Evolutionary conservation across 2,329 filamentous ascomycete species (phyloP).

Genomic region (Lizonia empirigonia): DNA sequence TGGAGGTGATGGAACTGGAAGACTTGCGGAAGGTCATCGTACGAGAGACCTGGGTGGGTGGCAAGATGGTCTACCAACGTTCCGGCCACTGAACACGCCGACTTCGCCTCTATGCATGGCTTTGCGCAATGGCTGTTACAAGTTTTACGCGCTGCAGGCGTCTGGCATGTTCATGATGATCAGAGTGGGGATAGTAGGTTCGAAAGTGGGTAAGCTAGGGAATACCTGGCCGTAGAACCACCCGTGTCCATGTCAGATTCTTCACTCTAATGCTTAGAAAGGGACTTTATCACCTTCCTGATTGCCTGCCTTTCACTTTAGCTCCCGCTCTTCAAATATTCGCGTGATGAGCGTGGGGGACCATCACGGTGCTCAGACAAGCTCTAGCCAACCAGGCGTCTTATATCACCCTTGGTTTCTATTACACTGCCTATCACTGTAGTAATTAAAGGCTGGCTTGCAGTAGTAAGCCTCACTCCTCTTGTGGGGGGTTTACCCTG

Average conservation of each 20-base stretch:
- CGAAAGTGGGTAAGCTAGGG: constrained; percentile 3
- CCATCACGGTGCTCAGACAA: constrained; percentile 15
- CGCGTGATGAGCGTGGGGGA: background rate
- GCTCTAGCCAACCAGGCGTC: background rate
- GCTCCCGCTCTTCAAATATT: background rate
- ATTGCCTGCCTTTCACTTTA: background rate
- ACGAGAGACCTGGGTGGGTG: constrained; percentile 71
- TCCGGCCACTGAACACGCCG: constrained; percentile 9
- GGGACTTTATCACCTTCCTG: background rate
- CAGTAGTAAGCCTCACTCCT: constrained; percentile 1
- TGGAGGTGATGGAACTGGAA: constrained; percentile 59
- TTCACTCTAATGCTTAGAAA: constrained; percentile 1
- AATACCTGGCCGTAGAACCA: constrained; percentile 2
- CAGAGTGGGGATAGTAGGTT: background rate
- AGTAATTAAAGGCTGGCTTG: background rate
- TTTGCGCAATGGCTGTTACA: background rate
- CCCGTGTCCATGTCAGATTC: background rate
- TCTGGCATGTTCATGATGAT: background rate
- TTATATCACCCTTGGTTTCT: background rate
- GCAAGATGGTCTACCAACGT: constrained; percentile 50
- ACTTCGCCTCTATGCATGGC: constrained; percentile 8
- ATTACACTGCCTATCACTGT: background rate
- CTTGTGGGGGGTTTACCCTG: background rate
- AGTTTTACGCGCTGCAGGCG: constrained; percentile 1
- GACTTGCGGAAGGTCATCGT: constrained; percentile 60